Evolutionary conservation across 352 stramenopile species (phyloP), one percentile per base, ranked within the genome.

Genomic region (Phytopythium aichiense): DNA sequence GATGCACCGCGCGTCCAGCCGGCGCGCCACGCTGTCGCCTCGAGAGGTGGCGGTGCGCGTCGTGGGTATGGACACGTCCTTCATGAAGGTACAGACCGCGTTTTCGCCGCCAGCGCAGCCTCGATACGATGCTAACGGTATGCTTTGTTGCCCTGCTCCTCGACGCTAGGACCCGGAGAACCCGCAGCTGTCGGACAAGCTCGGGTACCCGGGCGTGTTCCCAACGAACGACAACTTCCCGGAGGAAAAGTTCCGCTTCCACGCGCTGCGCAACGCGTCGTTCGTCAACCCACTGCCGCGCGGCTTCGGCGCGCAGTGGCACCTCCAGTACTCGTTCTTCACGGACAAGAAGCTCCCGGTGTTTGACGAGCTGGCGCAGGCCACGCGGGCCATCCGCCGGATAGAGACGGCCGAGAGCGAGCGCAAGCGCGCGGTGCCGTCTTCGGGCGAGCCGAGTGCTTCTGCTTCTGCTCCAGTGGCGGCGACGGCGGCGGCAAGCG

Each of bases 321-420:
- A 95, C 67, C 60, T 87, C 43, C 87, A 95, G 59, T 95, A 95
- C 58, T 92, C 84, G 30, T 81, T 79, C 31, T 95, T 95, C 69
- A 88, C 77, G 16, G 81, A 94, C 67, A 92, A 88, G 56, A 82
- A 81, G 18, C 72, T 87, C 33, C 72, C 78, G 0, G 71, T 89
- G 57, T 94, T 94, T 72, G 83, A 95, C 43, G 73, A 88, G 49
- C 49, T 91, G 2, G 69, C 73, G 13, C 67, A 80, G 22, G 77
- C 82, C 2, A 67, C 78, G 7, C 65, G 68, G 7, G 72, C 82
- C 7, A 92, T 92, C 60, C 48, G 69, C 11, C 69, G 76, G 42
- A 73, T 76, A 40, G 51, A 77, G 15, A 58, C 45, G 9, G 50
- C 33, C 0, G 62, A 67, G 23, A n/a, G 35, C 12, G 54, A 59